phyloP scores from a whole-genome alignment of 140 eudicot species.

The Anethum foeniculum region DNA sequence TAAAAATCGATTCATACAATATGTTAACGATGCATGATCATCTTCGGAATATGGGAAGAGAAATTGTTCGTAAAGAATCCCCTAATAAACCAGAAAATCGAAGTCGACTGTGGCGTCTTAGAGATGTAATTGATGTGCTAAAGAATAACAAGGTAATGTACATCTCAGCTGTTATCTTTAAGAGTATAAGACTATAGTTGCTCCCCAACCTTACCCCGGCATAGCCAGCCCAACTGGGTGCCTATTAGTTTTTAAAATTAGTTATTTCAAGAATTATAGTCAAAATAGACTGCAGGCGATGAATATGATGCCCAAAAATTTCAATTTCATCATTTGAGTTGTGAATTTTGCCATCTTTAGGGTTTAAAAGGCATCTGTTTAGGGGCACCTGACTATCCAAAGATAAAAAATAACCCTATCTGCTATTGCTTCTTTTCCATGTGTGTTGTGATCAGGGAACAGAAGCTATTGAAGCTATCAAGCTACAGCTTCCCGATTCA shows the following conservation, averaged over 20 bases:
- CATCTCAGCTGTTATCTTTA: not conserved
- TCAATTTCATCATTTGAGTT: not conserved
- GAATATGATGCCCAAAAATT: not conserved
- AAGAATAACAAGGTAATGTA: constrained; percentile 1
- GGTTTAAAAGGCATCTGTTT: not conserved
- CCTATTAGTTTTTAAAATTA: no score
- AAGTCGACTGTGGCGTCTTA: constrained; percentile 14
- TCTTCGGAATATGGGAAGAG: constrained; percentile 14
- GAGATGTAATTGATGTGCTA: constrained; percentile 10
- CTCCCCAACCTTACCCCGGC: not conserved
- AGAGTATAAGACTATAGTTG: no score
- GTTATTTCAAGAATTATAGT: no score
- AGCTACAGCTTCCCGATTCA: not conserved
- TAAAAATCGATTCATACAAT: not conserved
- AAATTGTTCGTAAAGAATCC: constrained; percentile 9
- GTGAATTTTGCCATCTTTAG: not conserved
- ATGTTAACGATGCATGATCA: constrained; percentile 14
- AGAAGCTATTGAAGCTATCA: not conserved
- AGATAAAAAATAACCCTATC: no score
- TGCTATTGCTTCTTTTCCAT: not conserved
- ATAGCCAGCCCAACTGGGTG: no score
- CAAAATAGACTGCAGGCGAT: not conserved
- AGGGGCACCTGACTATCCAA: not conserved
- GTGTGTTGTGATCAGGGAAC: not conserved
- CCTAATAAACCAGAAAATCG: constrained; percentile 12